phyloP scores from a whole-genome alignment of 208 protist genomes.

The Porcisia hertigi region DNA sequence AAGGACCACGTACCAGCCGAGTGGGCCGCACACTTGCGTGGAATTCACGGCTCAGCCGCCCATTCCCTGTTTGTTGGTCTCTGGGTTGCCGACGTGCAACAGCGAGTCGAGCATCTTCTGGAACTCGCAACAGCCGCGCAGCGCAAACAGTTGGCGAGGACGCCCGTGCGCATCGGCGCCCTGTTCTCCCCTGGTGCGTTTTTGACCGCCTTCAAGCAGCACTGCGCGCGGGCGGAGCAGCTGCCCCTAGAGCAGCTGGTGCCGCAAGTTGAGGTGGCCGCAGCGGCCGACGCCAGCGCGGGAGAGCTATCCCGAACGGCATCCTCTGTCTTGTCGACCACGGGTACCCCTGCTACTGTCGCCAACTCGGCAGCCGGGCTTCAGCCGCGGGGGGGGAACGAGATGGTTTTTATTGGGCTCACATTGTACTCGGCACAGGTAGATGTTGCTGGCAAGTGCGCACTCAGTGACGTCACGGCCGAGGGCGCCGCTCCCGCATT shows the following conservation, averaged over 20 bases:
- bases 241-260: constrained; percentile 94
- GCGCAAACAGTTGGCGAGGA: constrained; percentile 22
- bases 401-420: constrained; percentile 23
- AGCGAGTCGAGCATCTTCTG: constrained; percentile 54
- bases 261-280: constrained; percentile 58
- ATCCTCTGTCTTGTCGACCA: background rate
- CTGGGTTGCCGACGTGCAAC: constrained; percentile 72
- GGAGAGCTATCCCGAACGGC: background rate
- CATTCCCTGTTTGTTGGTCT: constrained; percentile 42
- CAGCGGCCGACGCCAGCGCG: background rate
- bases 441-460: constrained; percentile 38
- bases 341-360: background rate
- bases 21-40: constrained; percentile 75
- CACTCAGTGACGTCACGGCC: constrained; percentile 28
- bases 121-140: constrained; percentile 51
- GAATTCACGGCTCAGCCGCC: constrained; percentile 38
- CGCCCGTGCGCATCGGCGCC: constrained; percentile 91
- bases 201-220: constrained; percentile 97
- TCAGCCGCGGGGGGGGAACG: background rate
- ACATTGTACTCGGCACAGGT: constrained; percentile 65
- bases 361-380: constrained; percentile 20
- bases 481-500: constrained; percentile 26
- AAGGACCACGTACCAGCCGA: constrained; percentile 80
- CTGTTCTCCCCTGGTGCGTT: constrained; percentile 96
- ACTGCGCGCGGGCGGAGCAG: constrained; percentile 75